phyloP scores from a whole-genome alignment of 306 rosid species.

The Acacia acuminata region DNA sequence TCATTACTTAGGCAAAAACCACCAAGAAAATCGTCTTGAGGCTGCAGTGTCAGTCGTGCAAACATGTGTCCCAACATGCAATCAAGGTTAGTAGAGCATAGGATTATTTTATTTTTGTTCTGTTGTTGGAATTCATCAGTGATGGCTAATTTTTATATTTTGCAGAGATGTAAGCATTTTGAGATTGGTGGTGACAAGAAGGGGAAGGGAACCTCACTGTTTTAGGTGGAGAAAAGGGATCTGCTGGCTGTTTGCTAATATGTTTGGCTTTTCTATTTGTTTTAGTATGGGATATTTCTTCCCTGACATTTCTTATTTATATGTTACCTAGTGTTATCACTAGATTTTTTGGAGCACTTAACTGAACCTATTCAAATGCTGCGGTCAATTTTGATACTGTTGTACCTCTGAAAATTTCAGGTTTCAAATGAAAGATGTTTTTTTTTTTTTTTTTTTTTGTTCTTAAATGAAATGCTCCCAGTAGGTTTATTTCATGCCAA shows the following conservation, averaged over 20 bases:
- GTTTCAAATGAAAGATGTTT: not conserved
- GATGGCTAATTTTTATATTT: not conserved
- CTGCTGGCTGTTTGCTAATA: not conserved
- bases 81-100: slow-evolving; percentile 31
- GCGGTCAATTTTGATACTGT: not conserved
- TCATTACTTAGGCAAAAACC: slow-evolving; percentile 44
- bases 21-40: slow-evolving; percentile 56
- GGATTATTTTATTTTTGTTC: not conserved
- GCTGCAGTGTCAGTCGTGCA: slow-evolving; percentile 57
- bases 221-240: slow-evolving; percentile 31
- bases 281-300: not conserved
- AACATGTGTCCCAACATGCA: slow-evolving; percentile 52
- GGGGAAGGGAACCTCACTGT: slow-evolving; percentile 58
- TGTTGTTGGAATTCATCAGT: not conserved
- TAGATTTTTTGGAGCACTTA: not conserved
- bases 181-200: slow-evolving; percentile 59
- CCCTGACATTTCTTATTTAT: not conserved
- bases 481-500: not conserved
- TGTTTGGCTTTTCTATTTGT: not conserved
- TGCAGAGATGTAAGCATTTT: slow-evolving; percentile 57
- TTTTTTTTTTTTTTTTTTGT: not conserved
- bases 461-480: not conserved
- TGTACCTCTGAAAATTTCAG: not conserved
- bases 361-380: not conserved
- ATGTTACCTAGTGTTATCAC: slow-evolving; percentile 4